Conservation (phyloP, 2,329 filamentous ascomycete species). For the Epichloe sp. region DNA sequence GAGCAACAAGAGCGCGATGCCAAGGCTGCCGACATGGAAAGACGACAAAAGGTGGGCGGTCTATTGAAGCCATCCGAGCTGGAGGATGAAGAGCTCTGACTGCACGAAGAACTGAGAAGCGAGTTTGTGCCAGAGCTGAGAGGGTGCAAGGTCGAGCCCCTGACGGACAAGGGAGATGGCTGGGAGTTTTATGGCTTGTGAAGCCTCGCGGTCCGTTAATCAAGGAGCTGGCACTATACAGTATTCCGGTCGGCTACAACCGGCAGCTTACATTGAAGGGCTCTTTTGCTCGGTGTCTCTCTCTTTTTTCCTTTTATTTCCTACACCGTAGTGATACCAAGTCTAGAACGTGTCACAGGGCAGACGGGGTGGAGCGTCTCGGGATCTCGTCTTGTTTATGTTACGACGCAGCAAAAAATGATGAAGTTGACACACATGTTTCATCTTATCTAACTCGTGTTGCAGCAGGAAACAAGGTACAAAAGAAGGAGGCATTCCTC, state of each 20-base stretch:
- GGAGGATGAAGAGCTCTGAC: conserved; percentile 85
- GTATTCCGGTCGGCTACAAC: neutral
- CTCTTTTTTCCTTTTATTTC: neutral
- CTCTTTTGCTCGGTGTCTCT: neutral
- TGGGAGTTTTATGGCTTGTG: conserved; percentile 55
- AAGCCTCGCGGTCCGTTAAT: neutral
- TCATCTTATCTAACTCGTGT: neutral
- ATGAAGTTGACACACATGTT: neutral
- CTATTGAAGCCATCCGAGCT: conserved; percentile 95
- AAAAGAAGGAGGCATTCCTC: neutral
- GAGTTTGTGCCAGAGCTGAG: conserved; percentile 38
- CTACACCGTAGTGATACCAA: conserved; percentile 14
- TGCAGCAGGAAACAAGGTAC: neutral
- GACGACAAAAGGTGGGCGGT: conserved; percentile 88
- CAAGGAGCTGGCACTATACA: neutral
- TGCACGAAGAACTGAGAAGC: conserved; percentile 51
- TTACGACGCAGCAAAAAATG: conserved; percentile 1
- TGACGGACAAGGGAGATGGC: conserved; percentile 32
- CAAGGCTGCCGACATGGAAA: conserved; percentile 78
- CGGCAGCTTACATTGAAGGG: neutral
- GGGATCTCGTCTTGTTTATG: neutral
- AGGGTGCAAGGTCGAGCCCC: conserved; percentile 9
- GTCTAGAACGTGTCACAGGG: conserved; percentile 11
- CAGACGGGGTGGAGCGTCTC: conserved; percentile 3
- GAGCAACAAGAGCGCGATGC: conserved; percentile 81